Evolutionary conservation across 192 early-diverging fungal species (phyloP), one percentile per base, ranked within the genome.

Genomic region (Haplosporangium gracile): DNA sequence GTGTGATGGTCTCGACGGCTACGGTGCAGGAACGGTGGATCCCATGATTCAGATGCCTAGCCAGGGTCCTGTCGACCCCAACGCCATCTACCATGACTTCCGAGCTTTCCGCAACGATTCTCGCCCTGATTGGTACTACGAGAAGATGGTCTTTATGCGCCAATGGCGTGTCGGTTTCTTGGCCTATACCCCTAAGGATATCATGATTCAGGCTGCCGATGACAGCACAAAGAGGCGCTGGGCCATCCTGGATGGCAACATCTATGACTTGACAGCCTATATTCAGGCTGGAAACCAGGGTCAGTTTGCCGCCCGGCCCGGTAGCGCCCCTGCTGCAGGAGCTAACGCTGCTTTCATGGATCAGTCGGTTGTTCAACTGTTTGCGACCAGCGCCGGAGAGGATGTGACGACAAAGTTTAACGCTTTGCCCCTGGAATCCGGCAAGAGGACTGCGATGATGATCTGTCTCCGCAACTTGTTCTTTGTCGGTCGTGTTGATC

Each of bases 391-490:
- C 51, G 90, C 91, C 2, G 94, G 95, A 24, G 72, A 88, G 68
- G 95, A 96, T 82, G 93, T 95, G 63, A 93, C 92, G 11, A 73
- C 81, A 9, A 81, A 84, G 81, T 96, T 90, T 88, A 92, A 94
- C 71, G 82, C 75, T 18, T 77, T 94, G 83, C 89, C 92, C 47
- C 80, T 93, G 57, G 89, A 89, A 63, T 5, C 81, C 45, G 81
- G 82, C 6, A 77, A 88, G 51, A 91, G 90, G 76, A 79, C 86
- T 9, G 82, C 88, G 57, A 93, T 94, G 78, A 40, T 89, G 78
- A 91, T 94, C 51, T 99, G 98, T 89, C 83, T 99, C 76, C 92
- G 95, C 39, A 94, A 95, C 68, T 88, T 96, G 3, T 97, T 97
- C 89, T 97, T 96, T 88, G 92, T 95, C 34, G 98, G 97, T 49